Evolutionary conservation across 768 basidiomycete species (phyloP), one percentile per base, ranked within the genome.

Genomic region (Boletus edulis): DNA sequence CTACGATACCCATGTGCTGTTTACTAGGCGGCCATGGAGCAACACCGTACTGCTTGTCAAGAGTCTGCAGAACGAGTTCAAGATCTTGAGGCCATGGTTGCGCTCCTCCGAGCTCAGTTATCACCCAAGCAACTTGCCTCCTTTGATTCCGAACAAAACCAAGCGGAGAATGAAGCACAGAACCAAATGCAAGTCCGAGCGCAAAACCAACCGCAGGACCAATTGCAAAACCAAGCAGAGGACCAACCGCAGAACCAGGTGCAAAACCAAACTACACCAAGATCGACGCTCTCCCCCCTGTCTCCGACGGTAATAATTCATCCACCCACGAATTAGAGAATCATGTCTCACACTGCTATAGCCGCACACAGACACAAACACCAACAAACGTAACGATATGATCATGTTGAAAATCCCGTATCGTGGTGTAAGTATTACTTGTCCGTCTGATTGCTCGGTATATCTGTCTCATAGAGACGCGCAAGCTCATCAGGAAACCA

Each of bases 351-450:
- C 39, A 20, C 27, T 3, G 20, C 3, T 38, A 31, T 38, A 67
- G 64, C 51, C 53, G 5, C 51, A 29, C 11, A 8, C 55, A 46
- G 55, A 58, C 27, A 13, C 51, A 7, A 51, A 35, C 12, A 2
- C 56, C 14, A 48, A 49, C 44, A 67, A 54, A 37, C 61, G 61
- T n/a, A 62, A 27, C 38, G 66, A 67, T 5, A 38, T 50, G 58
- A 63, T 68, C 41, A 20, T 63, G 9, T 41, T 63, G 32, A 66
- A 58, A 55, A 67, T 68, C 0, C 65, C 65, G 34, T 58, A 38
- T 46, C 63, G 52, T 17, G 66, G 52, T 20, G 65, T 68, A 22
- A 57, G 61, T 48, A 27, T 40, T 42, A 32, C 18, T 39, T 22
- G 4, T 4, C 29, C 17, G 3, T 47, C 34, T 51, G 8, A 34